Conservation (phyloP, 768 basidiomycete genomes). For the Calocybe indica region DNA sequence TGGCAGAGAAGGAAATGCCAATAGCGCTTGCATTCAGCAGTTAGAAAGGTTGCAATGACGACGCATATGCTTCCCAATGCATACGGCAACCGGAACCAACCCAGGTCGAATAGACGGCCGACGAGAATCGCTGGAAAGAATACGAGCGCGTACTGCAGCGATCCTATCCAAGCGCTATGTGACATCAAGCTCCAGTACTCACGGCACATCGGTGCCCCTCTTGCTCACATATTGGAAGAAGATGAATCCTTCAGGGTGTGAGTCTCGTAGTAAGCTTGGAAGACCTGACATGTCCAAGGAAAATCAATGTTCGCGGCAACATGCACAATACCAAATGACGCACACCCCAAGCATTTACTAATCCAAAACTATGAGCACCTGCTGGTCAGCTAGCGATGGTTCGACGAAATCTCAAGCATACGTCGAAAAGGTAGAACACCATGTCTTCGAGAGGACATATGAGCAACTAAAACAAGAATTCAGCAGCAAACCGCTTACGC, state of each 20-base stretch:
- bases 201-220: neutral
- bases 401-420: slow-evolving; percentile 12
- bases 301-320: neutral
- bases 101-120: slow-evolving; percentile 59
- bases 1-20: slow-evolving; percentile 68
- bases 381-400: neutral
- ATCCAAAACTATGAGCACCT: slow-evolving; percentile 35
- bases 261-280: slow-evolving; percentile 55
- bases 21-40: slow-evolving; percentile 52
- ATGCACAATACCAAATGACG: slow-evolving; percentile 9
- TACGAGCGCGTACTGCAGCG: slow-evolving; percentile 38
- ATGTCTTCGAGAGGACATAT: too few species aligned
- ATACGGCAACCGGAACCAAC: slow-evolving; percentile 45
- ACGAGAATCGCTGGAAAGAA: slow-evolving; percentile 45
- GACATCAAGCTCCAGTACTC: neutral
- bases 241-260: slow-evolving; percentile 32
- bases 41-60: slow-evolving; percentile 43
- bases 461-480: too few species aligned
- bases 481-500: slow-evolving; percentile 17
- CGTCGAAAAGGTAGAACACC: slow-evolving; percentile 32
- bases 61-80: slow-evolving; percentile 36
- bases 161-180: slow-evolving; percentile 27
- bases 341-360: slow-evolving; percentile 54
- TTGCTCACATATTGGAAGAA: slow-evolving; percentile 48
- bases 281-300: slow-evolving; percentile 31